Base-by-base conservation (phyloP, 176 grass and related monocot genomes). In the Rhipidocladum racemiflorum region DNA sequence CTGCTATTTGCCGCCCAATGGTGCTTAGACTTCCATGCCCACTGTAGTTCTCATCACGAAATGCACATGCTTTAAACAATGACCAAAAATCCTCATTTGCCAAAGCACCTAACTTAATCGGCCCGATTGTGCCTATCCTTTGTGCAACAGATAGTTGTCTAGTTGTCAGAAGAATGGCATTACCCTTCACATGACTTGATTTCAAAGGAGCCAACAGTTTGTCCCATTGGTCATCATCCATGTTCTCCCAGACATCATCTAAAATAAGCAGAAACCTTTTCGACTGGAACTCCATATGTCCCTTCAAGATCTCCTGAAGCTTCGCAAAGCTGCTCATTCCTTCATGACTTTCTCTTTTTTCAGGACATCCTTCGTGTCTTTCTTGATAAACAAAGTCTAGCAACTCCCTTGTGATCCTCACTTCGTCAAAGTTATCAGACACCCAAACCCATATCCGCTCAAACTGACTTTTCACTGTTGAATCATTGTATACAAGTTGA, bases 221-320 rank as follows among this genome's bases (percentile, higher is more conserved):
- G 5, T 53, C 60, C 87, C 68, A 81, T 68, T 0, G 14, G 10
- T 0, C 3, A 48, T 27, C 38, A 17, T 70, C 16, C 12, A 70
- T 34, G 21, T 38, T 16, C 0, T 70, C 28, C 80, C 89, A 91
- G 3, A 91, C 35, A 75, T 87, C 75, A 75, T 90, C 89, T 14
- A 90, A 71, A 21, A 86, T 6, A 6, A 86, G 61, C 3, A 90
- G 43, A 45, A 50, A 36, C 13, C 53, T 90, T 13, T 73, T 75
- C 0, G n/a, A n/a, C n/a, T n/a, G n/a, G n/a, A 7, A 20, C 5
- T 36, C 21, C 28, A 80, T 29, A 23, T 36, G 14, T 6, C 0
- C 11, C 10, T n/a, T 20, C 38, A 78, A 70, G 48, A 61, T 42
- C 46, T 70, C 45, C 39, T 83, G 80, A 25, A 80, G 68, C 25